Conservation (phyloP, 768 basidiomycete species). For the Candolleomyces efflorescens region DNA sequence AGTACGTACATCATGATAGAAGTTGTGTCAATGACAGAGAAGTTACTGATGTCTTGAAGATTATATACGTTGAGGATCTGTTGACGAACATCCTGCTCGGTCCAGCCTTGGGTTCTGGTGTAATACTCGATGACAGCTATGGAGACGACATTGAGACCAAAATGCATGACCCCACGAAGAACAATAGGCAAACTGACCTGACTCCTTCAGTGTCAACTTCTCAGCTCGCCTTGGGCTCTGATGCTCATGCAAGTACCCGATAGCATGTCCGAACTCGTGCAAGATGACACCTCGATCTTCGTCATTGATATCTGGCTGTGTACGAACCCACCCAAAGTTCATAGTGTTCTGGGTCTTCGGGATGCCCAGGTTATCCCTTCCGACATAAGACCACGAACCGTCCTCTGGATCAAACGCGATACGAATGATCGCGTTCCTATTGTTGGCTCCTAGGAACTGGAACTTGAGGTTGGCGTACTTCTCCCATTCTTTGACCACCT, state of each 20-base stretch:
- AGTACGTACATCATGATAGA: slow-evolving; percentile 17
- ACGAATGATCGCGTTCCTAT: slow-evolving; percentile 8
- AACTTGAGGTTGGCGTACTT: slow-evolving; percentile 14
- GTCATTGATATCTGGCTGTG: background rate
- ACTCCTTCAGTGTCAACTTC: slow-evolving; percentile 9
- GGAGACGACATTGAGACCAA: background rate
- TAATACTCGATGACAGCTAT: background rate
- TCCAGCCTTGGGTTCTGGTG: slow-evolving; percentile 3
- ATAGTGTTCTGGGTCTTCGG: slow-evolving; percentile 8
- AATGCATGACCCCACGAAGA: background rate
- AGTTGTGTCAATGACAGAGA: slow-evolving; percentile 10
- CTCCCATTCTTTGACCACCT: slow-evolving; percentile 4
- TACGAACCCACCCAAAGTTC: slow-evolving; percentile 12
- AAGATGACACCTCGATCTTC: slow-evolving; percentile 12
- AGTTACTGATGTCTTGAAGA: slow-evolving; percentile 11
- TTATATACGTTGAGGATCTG: slow-evolving; percentile 14
- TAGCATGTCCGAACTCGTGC: slow-evolving; percentile 15
- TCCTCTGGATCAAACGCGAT: slow-evolving; percentile 8
- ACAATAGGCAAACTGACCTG: background rate
- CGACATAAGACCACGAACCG: slow-evolving; percentile 16
- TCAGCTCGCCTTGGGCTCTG: slow-evolving; percentile 7
- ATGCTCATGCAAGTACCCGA: slow-evolving; percentile 14
- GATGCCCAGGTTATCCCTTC: slow-evolving; percentile 4
- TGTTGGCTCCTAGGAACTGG: slow-evolving; percentile 3
- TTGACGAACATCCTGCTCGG: background rate